Conservation (phyloP, 768 basidiomycete species). For the Cubamyces sp. region DNA sequence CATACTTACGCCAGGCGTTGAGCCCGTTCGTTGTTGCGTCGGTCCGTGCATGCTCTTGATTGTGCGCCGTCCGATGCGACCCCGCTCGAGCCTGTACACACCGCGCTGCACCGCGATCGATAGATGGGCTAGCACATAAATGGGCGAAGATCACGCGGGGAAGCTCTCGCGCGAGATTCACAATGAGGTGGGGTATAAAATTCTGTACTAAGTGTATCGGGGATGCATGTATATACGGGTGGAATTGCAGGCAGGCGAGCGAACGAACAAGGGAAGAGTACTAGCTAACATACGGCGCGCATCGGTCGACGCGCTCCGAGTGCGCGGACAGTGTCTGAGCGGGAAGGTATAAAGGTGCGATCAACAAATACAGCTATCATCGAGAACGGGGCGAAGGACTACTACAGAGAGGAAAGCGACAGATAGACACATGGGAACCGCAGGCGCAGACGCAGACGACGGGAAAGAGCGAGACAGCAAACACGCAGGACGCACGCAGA, state of each 20-base stretch:
- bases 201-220: conserved; percentile 11
- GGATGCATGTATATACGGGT: conserved; percentile 23
- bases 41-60: too few relatives aligned
- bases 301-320: too few relatives aligned
- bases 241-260: conserved; percentile 19
- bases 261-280: not conserved
- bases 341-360: not conserved
- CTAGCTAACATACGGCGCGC: too few relatives aligned
- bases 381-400: conserved; percentile 11
- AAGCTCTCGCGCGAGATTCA: too few relatives aligned
- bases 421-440: conserved; percentile 6
- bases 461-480: conserved; percentile 23
- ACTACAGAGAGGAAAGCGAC: conserved; percentile 20
- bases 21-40: not conserved
- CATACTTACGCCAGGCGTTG: not conserved
- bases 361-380: conserved; percentile 24
- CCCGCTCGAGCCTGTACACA: too few relatives aligned
- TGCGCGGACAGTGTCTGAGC: too few relatives aligned
- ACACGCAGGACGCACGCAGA: not conserved
- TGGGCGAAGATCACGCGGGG: too few relatives aligned
- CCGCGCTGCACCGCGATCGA: too few relatives aligned
- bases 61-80: too few relatives aligned
- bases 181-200: conserved; percentile 12
- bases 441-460: conserved; percentile 3
- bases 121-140: too few relatives aligned